Percentiles rank a stretch among this genome's conserved stretches.
phyloP scores from a whole-genome alignment of 2,329 filamentous ascomycete species.

The Achaetomium macrosporum region DNA sequence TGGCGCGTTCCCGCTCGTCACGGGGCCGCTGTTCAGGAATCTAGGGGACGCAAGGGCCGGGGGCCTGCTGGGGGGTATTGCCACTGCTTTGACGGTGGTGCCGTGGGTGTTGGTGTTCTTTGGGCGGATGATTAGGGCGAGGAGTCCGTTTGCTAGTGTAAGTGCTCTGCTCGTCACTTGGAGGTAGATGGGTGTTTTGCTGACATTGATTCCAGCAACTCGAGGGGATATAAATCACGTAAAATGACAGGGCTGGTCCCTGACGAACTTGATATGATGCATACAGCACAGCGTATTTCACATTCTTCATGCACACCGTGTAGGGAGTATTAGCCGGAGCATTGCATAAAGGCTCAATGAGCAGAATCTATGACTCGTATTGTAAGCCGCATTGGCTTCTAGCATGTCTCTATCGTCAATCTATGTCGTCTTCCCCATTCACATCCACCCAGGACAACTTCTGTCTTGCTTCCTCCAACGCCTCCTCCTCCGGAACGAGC shows the following conservation, averaged over 20 bases:
- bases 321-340: neutral
- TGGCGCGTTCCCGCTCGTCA: conserved; percentile 74
- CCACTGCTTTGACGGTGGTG: conserved; percentile 63
- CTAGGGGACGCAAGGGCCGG: conserved; percentile 67
- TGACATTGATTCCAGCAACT: conserved; percentile 1
- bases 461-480: conserved; percentile 36
- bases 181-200: neutral
- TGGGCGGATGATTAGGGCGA: conserved; percentile 66
- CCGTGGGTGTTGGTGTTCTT: conserved; percentile 81
- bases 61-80: conserved; percentile 70
- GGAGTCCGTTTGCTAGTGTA: conserved; percentile 69
- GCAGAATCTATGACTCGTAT: neutral
- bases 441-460: conserved; percentile 29
- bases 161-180: conserved; percentile 8
- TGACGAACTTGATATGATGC: neutral
- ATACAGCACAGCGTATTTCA: too few relatives aligned
- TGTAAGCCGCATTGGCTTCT: neutral
- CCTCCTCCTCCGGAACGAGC: conserved; percentile 31
- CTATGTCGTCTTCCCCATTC: conserved; percentile 37
- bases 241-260: neutral
- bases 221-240: neutral
- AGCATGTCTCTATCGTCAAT: conserved; percentile 27
- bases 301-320: too few relatives aligned
- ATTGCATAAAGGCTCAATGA: neutral
- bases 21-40: conserved; percentile 63